A percentile compares a stretch with the other conserved stretches of the same genome.
phyloP scores from a whole-genome alignment of 495 filamentous ascomycete species.

The Penicillium daleae region DNA sequence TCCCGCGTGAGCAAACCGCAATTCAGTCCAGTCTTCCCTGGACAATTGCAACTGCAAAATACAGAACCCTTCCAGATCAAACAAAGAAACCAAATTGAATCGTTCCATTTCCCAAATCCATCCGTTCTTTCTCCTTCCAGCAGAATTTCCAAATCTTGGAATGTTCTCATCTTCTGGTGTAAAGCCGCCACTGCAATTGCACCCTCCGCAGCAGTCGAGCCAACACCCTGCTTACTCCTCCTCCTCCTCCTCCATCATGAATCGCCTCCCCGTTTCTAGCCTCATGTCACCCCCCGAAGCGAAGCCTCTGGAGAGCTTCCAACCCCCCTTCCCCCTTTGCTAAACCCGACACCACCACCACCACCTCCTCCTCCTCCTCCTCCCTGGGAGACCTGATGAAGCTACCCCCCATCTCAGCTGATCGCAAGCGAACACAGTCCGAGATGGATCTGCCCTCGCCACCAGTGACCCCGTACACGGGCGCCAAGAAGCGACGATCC shows the following conservation, averaged over 20 bases:
- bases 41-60: constrained; percentile 4
- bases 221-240: constrained; percentile 18
- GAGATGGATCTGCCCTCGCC: constrained; percentile 66
- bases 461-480: constrained; percentile 69
- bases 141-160: background rate
- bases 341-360: constrained; percentile 32
- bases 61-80: too few species aligned
- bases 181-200: constrained; percentile 6
- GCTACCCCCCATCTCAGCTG: constrained; percentile 52
- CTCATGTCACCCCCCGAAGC: constrained; percentile 78
- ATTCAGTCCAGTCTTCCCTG: background rate
- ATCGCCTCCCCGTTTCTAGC: constrained; percentile 58
- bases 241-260: constrained; percentile 43
- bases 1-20: too few species aligned
- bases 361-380: too few species aligned
- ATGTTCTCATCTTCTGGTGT: constrained; percentile 11
- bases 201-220: constrained; percentile 3
- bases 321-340: constrained; percentile 41
- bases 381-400: constrained; percentile 50
- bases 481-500: constrained; percentile 55
- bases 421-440: constrained; percentile 52
- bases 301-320: constrained; percentile 64
- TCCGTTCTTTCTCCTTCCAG: background rate
- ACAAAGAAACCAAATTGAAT: background rate
- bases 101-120: background rate